Base-by-base conservation (phyloP, 306 rosid genomes). In the Inga leiocalycina region DNA sequence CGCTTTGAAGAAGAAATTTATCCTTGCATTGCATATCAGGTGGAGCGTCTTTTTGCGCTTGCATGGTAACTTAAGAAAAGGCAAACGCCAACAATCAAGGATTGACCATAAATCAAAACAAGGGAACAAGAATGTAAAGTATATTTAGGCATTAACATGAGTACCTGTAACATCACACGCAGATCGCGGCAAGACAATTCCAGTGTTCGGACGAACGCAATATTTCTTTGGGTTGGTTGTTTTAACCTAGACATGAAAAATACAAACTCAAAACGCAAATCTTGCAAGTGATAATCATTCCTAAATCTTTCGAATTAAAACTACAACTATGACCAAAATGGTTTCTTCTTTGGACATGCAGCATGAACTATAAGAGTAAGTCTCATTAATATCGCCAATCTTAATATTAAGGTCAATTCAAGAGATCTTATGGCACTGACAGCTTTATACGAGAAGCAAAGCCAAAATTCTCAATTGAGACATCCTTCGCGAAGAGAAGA, bases 121-220 rank as follows among this genome's bases (percentile, higher is more conserved):
- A 8, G 10, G 16, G 6, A 16, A 51, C 27, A 51, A 44, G 7
- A 20, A 45, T 22, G 46, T 0, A 65, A 77, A 59, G 1, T 27
- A 73, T 37, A 35, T 69, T 71, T 73, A 48, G 37, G 72, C 75
- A 37, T 72, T 44, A 57, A 8, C 68, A 84, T 81, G 1, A 46
- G 80, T 87, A 96, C 99, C 99, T 91, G 87, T 90, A 81, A 96
- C 89, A 71, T 93, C 97, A 69, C 99, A 96, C 4, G 98, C 88
- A 59, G 99, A 92, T 79, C 93, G 89, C 1, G 99, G 99, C 85
- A 85, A 70, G 44, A 96, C 98, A 74, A 96, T 46, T 80, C 99
- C 98, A 8, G 98, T 91, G 95, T 96, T 96, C 5, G 99, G 99
- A 61, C 99, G 98, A 87, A 96, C 99, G 76, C 98, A 96, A 83